Conservation (phyloP, 306 rosid genomes). For the Trifolium repens region DNA sequence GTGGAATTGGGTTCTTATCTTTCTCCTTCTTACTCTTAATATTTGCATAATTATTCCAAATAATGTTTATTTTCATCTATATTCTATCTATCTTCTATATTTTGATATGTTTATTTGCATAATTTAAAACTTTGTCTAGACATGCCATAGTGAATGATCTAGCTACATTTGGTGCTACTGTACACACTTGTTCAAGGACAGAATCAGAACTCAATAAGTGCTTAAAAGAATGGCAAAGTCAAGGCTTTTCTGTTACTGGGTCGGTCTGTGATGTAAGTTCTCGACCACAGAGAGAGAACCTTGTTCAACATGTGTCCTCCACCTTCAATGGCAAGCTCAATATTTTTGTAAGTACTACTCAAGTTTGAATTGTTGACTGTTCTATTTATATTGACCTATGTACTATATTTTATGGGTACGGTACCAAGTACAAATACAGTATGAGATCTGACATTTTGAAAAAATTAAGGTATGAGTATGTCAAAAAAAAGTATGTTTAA, state of each 20-base stretch:
- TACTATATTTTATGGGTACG: no score
- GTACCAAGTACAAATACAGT: no score
- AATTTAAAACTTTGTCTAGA: slow-evolving; percentile 49
- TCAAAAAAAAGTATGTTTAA: no score
- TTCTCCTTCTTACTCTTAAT: background rate
- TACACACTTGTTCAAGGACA: slow-evolving; percentile 81
- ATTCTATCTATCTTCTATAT: no score
- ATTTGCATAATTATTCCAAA: background rate
- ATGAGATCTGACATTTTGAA: no score
- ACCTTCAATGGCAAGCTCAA: slow-evolving; percentile 69
- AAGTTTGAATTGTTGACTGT: background rate
- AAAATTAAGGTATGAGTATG: no score
- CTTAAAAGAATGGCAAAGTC: slow-evolving; percentile 64
- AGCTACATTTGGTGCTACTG: slow-evolving; percentile 73
- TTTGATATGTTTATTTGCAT: no score
- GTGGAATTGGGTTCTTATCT: slow-evolving; percentile 76
- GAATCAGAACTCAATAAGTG: slow-evolving; percentile 66
- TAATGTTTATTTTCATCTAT: background rate
- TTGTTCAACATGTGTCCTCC: slow-evolving; percentile 57
- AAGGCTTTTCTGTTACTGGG: slow-evolving; percentile 67
- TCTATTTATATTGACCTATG: no score
- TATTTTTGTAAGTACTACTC: slow-evolving; percentile 56
- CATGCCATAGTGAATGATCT: slow-evolving; percentile 84
- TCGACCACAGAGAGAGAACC: slow-evolving; percentile 61
- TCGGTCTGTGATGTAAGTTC: slow-evolving; percentile 77